Base-by-base conservation (phyloP, 768 basidiomycete genomes). In the Tulasnella sp. region DNA sequence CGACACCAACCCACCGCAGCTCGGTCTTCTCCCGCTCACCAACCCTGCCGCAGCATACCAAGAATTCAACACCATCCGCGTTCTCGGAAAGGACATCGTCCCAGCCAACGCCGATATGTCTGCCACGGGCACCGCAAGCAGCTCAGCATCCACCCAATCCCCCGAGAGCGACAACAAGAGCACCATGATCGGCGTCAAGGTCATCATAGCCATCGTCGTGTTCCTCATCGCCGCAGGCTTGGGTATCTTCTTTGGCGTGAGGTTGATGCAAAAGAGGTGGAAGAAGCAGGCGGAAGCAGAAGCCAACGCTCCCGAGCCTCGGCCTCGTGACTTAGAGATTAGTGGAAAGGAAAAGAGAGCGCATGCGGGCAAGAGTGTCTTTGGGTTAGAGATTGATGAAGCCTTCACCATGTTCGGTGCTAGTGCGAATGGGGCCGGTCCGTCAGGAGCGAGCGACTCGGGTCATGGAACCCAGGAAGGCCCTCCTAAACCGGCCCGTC, bases 61-160 rank as follows among this genome's bases (percentile, higher is more conserved):
- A 1, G 91, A 94, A 80, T 95, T 94, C 84, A 82, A 89, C 69
- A 88, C 86, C 5, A 91, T 93, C 5, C 89, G 93, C 5, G 88
- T 94, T 18, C 84, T 91, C 42, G 87, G 90, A 71, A 86, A 89
- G 78, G 89, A 92, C 0, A 83, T 93, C 51, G 70, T 70, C 42
- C 20, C 69, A 57, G 20, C 73, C 67, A 18, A 70, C 16, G 67
- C 67, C 73, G 51, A 48, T 18, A 71, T 23, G 77, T 74, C 18
- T 13, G 77, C 73, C 40, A 70, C 20, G 29, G 48, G 11, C 23
- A 80, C 78, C 74, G 75, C 37, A 40, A 40, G 44, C 42, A 61
- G 69, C 23, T 48, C 77, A 57, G 67, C 23, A 42, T 51, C 74
- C 71, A 10, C 71, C 29, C 32, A 77, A 2, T 23, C 70, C 42